A percentile compares a stretch with the other conserved stretches of the same genome.
Evolutionary conservation across 176 grass and related monocot species (phyloP).

Genomic region (Bromus sterilis): DNA sequence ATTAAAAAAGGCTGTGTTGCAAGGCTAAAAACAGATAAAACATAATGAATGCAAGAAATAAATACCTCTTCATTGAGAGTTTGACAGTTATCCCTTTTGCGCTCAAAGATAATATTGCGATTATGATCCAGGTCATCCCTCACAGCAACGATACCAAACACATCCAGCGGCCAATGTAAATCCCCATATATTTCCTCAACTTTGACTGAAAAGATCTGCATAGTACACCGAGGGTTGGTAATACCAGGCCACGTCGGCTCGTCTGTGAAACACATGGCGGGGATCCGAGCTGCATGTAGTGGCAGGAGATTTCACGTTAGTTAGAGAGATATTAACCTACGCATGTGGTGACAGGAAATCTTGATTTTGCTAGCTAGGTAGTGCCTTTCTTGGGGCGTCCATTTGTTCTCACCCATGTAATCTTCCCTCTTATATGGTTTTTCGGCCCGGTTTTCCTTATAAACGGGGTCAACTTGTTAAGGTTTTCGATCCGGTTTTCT

Average conservation of each 20-base stretch:
- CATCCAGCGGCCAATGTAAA: not conserved
- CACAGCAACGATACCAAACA: not conserved
- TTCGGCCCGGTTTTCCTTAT: too few relatives aligned
- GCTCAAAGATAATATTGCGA: not conserved
- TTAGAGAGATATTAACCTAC: not conserved
- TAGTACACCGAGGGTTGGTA: not conserved
- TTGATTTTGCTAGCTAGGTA: too few relatives aligned
- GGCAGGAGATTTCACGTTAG: not conserved
- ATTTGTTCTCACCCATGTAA: too few relatives aligned
- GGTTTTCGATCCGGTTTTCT: too few relatives aligned
- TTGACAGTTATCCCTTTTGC: not conserved
- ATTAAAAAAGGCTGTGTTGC: not conserved
- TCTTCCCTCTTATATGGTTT: too few relatives aligned
- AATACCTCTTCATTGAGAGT: not conserved
- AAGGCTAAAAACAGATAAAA: not conserved
- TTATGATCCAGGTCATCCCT: not conserved
- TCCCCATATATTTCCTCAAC: not conserved
- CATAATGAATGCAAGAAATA: not conserved
- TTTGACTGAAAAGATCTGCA: constrained; percentile 9
- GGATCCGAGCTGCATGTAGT: not conserved
- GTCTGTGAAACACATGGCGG: not conserved
- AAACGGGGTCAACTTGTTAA: too few relatives aligned
- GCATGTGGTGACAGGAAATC: not conserved
- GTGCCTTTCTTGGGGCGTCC: too few relatives aligned
- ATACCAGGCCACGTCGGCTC: not conserved